phyloP scores from a whole-genome alignment of 352 stramenopile species.

The Globisporangium uncinulatum region DNA sequence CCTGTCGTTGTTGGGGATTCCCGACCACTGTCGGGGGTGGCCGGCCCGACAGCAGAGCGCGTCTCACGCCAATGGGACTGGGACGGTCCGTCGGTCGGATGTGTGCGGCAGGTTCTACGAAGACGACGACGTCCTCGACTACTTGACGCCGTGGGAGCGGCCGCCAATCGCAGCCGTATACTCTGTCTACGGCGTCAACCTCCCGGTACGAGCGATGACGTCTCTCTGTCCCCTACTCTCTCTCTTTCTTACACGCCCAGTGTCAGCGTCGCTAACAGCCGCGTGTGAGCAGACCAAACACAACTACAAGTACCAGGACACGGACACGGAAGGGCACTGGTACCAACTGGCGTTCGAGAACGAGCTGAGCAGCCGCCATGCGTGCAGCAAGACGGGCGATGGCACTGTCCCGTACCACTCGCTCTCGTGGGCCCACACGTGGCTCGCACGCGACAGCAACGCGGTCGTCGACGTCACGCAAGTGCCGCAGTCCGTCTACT shows the following conservation, averaged over 20 bases:
- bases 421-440: slow-evolving; percentile 72
- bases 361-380: slow-evolving; percentile 35
- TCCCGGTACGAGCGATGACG: slow-evolving; percentile 63
- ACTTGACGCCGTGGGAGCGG: slow-evolving; percentile 51
- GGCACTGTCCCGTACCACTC: slow-evolving; percentile 77
- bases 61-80: too few relatives aligned
- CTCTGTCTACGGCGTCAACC: slow-evolving; percentile 70
- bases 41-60: too few relatives aligned
- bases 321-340: slow-evolving; percentile 43
- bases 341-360: slow-evolving; percentile 51
- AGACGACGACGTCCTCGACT: slow-evolving; percentile 57
- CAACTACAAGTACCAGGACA: slow-evolving; percentile 69
- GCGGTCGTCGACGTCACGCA: slow-evolving; percentile 61
- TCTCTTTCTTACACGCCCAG: neutral
- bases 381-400: slow-evolving; percentile 71
- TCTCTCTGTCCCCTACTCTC: neutral
- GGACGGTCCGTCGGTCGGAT: too few relatives aligned
- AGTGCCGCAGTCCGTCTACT: slow-evolving; percentile 68
- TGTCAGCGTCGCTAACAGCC: too few relatives aligned
- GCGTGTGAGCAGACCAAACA: slow-evolving; percentile 37
- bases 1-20: too few relatives aligned
- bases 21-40: too few relatives aligned
- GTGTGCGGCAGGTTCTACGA: slow-evolving; percentile 52
- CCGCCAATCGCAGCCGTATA: slow-evolving; percentile 74
- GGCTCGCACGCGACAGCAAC: slow-evolving; percentile 37